Evolutionary conservation across 495 filamentous ascomycete species (phyloP), one percentile per base, ranked within the genome.

Genomic region (Friedmanniomyces endolithicus): DNA sequence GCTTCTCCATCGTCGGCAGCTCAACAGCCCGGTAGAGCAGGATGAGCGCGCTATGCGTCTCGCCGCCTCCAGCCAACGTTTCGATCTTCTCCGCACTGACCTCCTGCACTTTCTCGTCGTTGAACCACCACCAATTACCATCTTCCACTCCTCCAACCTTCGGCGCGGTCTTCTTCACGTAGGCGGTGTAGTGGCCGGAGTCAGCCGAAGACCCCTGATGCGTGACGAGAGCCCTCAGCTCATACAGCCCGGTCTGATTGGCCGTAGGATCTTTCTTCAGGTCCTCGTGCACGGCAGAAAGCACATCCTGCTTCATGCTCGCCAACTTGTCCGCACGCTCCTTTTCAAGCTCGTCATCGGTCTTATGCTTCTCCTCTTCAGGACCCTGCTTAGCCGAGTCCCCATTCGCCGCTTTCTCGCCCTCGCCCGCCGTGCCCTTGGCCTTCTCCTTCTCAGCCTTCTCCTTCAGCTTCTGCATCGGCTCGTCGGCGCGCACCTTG

Each of bases 101-200:
- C 70, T 97, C 94, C 37, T 85, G 80, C 11, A 98, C 94, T 68
- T 90, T 94, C 64, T 98, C 94, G 63, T 98, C 92, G 66, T 98
- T 95, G 76, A 98, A 98, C 89, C 92, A 97, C 88, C 92, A 98
- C 92, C 92, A 98, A 60, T 90, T 95, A 52, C 83, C 88, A 59
- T 95, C 89, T 53, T 90, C 84, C 59, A 83, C 81, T 53, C 79
- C 80, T 56, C 81, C 83, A 27, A 41, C n/a, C 23, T 29, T 23
- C 3, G 81, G 80, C 52, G 75, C 76, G 46, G 85, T 77, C 74
- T 98, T 94, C 75, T 97, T 98, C 52, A 98, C 86, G 67, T 95
- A 98, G 1, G 88, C 82, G 1, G 94, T 97, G 72, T 98, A 98
- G 70, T 98, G 92, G 8, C 92, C 92, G 58, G 90, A 96, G 67